phyloP scores from a whole-genome alignment of 2,329 filamentous ascomycete genomes.

The Fusarium compactum region DNA sequence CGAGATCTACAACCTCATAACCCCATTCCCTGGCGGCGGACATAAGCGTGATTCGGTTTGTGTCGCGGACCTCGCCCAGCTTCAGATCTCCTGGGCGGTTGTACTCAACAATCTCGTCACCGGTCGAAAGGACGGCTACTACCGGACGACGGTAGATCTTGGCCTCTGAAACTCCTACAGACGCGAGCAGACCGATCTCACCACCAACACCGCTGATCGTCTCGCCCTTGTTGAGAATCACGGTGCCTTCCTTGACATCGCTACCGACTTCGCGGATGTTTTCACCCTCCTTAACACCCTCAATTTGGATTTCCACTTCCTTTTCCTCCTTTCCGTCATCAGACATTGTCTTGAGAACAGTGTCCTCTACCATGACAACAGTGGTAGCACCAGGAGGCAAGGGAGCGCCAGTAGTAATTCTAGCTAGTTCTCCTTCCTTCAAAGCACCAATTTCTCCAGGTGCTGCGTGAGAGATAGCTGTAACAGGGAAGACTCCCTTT shows the following conservation, averaged over 20 bases:
- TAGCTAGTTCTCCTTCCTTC: constrained; percentile 79
- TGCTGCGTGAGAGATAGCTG: constrained; percentile 86
- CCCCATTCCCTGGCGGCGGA: constrained; percentile 80
- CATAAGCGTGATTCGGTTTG: constrained; percentile 88
- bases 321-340: constrained; percentile 87
- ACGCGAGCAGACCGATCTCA: constrained; percentile 89
- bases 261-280: constrained; percentile 94
- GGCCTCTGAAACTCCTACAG: constrained; percentile 80
- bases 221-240: constrained; percentile 81
- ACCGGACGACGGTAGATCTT: constrained; percentile 80
- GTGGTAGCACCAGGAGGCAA: constrained; percentile 88
- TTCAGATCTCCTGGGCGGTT: constrained; percentile 71
- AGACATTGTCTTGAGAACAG: constrained; percentile 78
- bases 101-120: constrained; percentile 91
- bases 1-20: constrained; percentile 84
- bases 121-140: constrained; percentile 90
- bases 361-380: constrained; percentile 95
- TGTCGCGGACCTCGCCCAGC: constrained; percentile 91
- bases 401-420: constrained; percentile 95
- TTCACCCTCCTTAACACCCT: constrained; percentile 79
- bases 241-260: constrained; percentile 77
- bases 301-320: constrained; percentile 86
- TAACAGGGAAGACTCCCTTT: constrained; percentile 87
- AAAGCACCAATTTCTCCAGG: constrained; percentile 75
- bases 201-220: constrained; percentile 88